Evolutionary conservation across 495 filamentous ascomycete species (phyloP).

Genomic region (Antarctomyces pellizariae): DNA sequence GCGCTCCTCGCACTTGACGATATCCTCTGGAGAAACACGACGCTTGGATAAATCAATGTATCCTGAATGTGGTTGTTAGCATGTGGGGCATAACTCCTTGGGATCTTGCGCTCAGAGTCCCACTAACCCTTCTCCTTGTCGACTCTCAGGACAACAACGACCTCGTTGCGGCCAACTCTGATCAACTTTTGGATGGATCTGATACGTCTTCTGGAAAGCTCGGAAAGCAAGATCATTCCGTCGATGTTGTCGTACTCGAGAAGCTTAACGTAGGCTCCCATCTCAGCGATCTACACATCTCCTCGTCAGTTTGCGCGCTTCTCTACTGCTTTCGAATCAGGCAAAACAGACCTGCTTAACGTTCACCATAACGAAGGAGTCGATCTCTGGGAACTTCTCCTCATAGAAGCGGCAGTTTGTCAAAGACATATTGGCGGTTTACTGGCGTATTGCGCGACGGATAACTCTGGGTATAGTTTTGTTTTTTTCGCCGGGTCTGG

Average conservation of each 20-base stretch:
- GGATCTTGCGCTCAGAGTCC: slow-evolving; percentile 3
- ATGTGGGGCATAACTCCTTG: slow-evolving; percentile 1
- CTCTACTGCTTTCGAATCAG: slow-evolving; percentile 1
- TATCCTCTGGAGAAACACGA: slow-evolving; percentile 90
- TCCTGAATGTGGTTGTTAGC: slow-evolving; percentile 20
- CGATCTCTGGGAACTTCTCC: slow-evolving; percentile 94
- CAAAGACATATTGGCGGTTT: slow-evolving; percentile 52
- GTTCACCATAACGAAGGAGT: slow-evolving; percentile 99
- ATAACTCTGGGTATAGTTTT: not conserved
- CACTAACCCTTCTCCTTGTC: slow-evolving; percentile 88
- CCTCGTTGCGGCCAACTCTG: slow-evolving; percentile 89
- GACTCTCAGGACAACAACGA: slow-evolving; percentile 90
- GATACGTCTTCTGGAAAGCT: slow-evolving; percentile 90
- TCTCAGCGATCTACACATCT: slow-evolving; percentile 67
- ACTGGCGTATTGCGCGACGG: not conserved
- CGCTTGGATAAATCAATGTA: slow-evolving; percentile 99
- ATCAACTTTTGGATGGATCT: slow-evolving; percentile 97
- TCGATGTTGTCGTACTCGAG: slow-evolving; percentile 99
- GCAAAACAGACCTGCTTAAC: slow-evolving; percentile 55
- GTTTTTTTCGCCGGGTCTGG: slow-evolving; percentile 1
- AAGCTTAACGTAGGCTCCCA: slow-evolving; percentile 98
- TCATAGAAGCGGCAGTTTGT: slow-evolving; percentile 98
- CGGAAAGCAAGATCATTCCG: slow-evolving; percentile 95
- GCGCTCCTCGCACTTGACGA: slow-evolving; percentile 90
- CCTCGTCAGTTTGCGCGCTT: not conserved